Evolutionary conservation across 768 basidiomycete genomes (phyloP).

Genomic region (Russula griseocarnosa): DNA sequence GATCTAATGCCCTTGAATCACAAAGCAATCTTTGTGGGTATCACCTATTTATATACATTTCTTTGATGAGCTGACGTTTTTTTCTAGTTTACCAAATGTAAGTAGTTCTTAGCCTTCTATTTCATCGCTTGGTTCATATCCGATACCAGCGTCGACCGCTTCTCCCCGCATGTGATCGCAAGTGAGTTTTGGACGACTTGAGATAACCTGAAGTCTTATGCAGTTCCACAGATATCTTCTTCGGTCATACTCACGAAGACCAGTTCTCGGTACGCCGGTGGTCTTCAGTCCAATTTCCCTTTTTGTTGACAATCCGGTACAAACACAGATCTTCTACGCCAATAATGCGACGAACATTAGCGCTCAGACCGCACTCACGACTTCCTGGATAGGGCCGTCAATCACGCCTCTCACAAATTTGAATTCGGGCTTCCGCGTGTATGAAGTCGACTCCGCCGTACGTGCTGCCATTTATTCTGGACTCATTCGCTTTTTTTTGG

Average conservation of each 20-base stretch:
- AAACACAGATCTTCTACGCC: constrained; percentile 58
- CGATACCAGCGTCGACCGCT: constrained; percentile 67
- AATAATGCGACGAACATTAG: constrained; percentile 64
- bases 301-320: background rate
- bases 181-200: constrained; percentile 42
- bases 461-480: constrained; percentile 28
- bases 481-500: background rate
- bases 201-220: constrained; percentile 16
- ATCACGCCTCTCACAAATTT: constrained; percentile 66
- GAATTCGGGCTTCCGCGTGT: constrained; percentile 72
- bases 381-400: constrained; percentile 64
- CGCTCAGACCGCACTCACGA: constrained; percentile 51
- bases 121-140: constrained; percentile 2
- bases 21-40: constrained; percentile 67
- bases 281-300: background rate
- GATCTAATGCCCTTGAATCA: constrained; percentile 55
- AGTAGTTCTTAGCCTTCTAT: constrained; percentile 7
- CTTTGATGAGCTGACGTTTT: background rate
- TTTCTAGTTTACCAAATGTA: constrained; percentile 49
- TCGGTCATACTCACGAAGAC: constrained; percentile 74
- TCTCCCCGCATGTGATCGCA: constrained; percentile 71
- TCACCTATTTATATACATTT: background rate
- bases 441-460: constrained; percentile 68
- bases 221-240: constrained; percentile 57
- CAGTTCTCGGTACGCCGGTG: constrained; percentile 49